Conservation (phyloP, 192 early-diverging fungal species). For the Podila verticillata region DNA sequence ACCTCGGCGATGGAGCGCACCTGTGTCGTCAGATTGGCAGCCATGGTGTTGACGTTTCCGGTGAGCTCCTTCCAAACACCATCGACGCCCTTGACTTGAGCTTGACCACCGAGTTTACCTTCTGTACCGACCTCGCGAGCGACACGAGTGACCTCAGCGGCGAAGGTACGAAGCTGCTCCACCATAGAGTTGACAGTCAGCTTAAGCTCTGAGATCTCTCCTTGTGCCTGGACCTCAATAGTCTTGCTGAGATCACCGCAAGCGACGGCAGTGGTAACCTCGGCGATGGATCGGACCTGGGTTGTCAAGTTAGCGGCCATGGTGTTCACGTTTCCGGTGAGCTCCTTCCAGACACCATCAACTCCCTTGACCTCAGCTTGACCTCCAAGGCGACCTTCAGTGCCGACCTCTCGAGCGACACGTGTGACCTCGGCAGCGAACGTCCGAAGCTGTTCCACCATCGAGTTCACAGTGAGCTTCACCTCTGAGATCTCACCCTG, state of each 20-base stretch:
- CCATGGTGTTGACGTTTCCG: slow-evolving; percentile 73
- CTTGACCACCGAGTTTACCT: slow-evolving; percentile 61
- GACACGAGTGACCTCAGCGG: slow-evolving; percentile 63
- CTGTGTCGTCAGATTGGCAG: slow-evolving; percentile 64
- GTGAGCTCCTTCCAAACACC: slow-evolving; percentile 72
- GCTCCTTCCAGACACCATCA: too few species aligned
- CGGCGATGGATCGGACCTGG: slow-evolving; percentile 76
- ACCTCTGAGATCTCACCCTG: slow-evolving; percentile 69
- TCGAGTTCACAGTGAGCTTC: slow-evolving; percentile 68
- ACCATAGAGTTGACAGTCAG: slow-evolving; percentile 76
- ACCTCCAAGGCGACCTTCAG: slow-evolving; percentile 61
- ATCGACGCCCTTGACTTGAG: slow-evolving; percentile 54
- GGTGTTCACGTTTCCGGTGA: slow-evolving; percentile 73
- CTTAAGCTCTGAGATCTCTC: slow-evolving; percentile 74
- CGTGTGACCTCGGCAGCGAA: slow-evolving; percentile 73
- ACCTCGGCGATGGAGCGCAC: slow-evolving; percentile 67
- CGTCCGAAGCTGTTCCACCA: slow-evolving; percentile 70
- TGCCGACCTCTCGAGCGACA: slow-evolving; percentile 71
- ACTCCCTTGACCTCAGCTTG: slow-evolving; percentile 63
- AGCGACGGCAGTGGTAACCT: too few species aligned
- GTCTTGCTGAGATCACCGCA: slow-evolving; percentile 70
- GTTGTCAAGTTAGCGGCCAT: slow-evolving; percentile 70
- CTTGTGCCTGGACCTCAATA: slow-evolving; percentile 65
- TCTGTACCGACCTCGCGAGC: slow-evolving; percentile 62
- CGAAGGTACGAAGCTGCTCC: slow-evolving; percentile 65